A percentile compares a stretch with the other conserved stretches of the same genome.
These are phyloP conservation scores for Blastosporella zonata DNA, from an alignment of 1,284 basidiomycete genomes.

Conservation along the genomic window DNA sequence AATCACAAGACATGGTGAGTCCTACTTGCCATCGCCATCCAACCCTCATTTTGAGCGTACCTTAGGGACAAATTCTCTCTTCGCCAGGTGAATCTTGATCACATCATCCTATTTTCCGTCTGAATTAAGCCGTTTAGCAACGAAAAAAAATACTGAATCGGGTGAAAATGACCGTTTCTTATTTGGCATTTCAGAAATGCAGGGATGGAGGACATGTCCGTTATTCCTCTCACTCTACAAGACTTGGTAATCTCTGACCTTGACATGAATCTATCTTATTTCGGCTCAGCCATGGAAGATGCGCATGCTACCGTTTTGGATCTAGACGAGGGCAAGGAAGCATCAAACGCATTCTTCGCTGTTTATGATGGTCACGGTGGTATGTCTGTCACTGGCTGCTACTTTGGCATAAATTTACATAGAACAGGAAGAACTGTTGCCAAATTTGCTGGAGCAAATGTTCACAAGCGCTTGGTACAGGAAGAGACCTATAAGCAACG, in stretches of 20 bases:
- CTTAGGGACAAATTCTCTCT: conserved; percentile 37
- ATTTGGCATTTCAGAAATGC: conserved; percentile 95
- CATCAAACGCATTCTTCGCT: conserved; percentile 83
- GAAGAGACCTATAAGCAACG: conserved; percentile 73
- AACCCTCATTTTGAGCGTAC: conserved; percentile 19
- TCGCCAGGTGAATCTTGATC: conserved; percentile 27
- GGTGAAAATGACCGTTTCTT: conserved; percentile 79
- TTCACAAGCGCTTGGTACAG: conserved; percentile 77
- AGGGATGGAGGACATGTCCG: conserved; percentile 98
- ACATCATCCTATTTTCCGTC: not conserved
- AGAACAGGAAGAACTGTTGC: conserved; percentile 81
- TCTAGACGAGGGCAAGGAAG: conserved; percentile 50
- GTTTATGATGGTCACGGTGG: conserved; percentile 99
- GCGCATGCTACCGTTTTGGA: conserved; percentile 84
- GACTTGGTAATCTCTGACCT: conserved; percentile 6
- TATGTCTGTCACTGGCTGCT: conserved; percentile 36
- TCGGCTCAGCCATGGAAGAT: conserved; percentile 88
- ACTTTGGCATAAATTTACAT: conserved; percentile 8
- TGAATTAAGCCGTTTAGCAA: conserved; percentile 48
- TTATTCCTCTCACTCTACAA: conserved; percentile 18
- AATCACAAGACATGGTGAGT: conserved; percentile 24
- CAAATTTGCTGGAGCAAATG: conserved; percentile 85
- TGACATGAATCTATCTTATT: conserved; percentile 4
- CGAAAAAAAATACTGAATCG: conserved; percentile 79
- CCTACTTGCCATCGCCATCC: conserved; percentile 10